Conservation (phyloP, 2,329 filamentous ascomycete genomes). For the Hirsutella minnesotensis region DNA sequence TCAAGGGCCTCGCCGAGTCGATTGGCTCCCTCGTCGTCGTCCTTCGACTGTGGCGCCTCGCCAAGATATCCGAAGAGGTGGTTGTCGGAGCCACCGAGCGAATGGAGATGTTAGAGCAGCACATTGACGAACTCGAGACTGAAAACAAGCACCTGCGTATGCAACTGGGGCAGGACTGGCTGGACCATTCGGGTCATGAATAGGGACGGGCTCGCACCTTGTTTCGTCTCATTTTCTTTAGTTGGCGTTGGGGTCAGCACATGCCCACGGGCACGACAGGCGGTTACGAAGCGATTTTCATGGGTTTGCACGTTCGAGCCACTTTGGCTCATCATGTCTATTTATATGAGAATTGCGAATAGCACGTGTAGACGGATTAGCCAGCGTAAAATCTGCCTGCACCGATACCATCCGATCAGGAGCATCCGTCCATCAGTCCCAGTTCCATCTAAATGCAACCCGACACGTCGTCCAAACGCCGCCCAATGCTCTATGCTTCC, state of each 20-base stretch:
- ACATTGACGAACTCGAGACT: conserved; percentile 38
- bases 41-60: conserved; percentile 54
- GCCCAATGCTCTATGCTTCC: conserved; percentile 21
- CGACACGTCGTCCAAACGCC: conserved; percentile 24
- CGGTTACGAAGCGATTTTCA: no score
- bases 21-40: conserved; percentile 56
- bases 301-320: no score
- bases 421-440: background rate
- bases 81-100: conserved; percentile 50
- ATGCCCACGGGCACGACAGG: no score
- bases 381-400: background rate
- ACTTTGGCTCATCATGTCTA: no score
- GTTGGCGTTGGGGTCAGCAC: background rate
- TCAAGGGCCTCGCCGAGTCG: conserved; percentile 48
- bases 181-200: conserved; percentile 7
- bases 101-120: conserved; percentile 42
- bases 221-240: background rate
- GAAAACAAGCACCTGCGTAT: conserved; percentile 24
- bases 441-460: conserved; percentile 10
- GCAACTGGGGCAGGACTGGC: conserved; percentile 9
- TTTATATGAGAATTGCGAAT: no score
- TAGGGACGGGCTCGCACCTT: background rate
- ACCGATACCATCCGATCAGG: background rate
- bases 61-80: conserved; percentile 61
- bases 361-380: background rate